Base-by-base conservation (phyloP, 1,139 yeast species). In the Yueomyces sp. region DNA sequence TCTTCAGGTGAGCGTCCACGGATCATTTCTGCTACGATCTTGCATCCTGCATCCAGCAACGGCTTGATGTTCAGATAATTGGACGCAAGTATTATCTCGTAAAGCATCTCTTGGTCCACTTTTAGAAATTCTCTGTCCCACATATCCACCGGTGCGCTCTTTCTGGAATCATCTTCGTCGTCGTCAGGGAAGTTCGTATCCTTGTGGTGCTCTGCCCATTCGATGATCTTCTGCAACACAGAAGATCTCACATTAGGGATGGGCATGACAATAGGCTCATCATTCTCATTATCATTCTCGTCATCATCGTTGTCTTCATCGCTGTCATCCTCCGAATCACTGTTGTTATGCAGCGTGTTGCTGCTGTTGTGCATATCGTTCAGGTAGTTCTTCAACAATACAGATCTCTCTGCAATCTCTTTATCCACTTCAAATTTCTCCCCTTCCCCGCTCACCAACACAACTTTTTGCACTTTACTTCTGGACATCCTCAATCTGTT, bases 21-120 rank as follows among this genome's bases (percentile, higher is more conserved):
- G 62, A 91, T 93, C 97, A 91, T 89, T 63, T 89, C 96, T 42
- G 99, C 98, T 40, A 91, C 96, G 39, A 89, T 85, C 66, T 93
- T 93, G 65, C 98, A 91, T 7, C 97, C 96, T 9, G 95, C 85
- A 57, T 89, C 96, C 56, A 91, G 73, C 51, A 93, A 72, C 1
- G 96, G 96, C 56, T 86, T 80, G 60, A 93, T 91, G 60, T 93
- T 94, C 60, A 93, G 72, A 64, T 87, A 93, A 65, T 93, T 93
- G 40, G 98, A 96, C 19, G 98, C 96, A 48, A 86, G 70, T 51
- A 93, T 87, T 63, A 93, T 91, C 62, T 91, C 98, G 59, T 91
- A 93, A 50, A 93, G 76, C 96, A 93, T 87, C 61, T 93, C 98
- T 65, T 93, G 98, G 65, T 93, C 98, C 37, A 93, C 97, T 54